phyloP scores from a whole-genome alignment of 306 rosid species.

The Castanea sativa region DNA sequence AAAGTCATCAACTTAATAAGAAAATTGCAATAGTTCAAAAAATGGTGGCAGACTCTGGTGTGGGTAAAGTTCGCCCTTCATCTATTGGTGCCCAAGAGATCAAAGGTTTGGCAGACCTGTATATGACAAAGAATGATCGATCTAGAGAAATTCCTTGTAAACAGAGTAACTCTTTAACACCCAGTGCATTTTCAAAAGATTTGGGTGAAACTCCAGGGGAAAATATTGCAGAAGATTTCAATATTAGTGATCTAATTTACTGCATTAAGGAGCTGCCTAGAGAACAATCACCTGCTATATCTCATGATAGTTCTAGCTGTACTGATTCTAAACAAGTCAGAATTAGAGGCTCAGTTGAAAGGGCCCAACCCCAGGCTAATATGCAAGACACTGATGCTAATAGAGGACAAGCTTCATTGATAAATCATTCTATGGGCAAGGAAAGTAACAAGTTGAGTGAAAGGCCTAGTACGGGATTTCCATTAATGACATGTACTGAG shows the following conservation, averaged over 20 bases:
- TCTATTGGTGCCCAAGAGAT: background rate
- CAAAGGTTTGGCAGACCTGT: background rate
- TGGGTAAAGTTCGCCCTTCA: background rate
- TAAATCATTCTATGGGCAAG: background rate
- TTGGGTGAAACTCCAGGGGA: background rate
- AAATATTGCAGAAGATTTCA: background rate
- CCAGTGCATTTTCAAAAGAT: background rate
- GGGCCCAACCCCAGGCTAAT: background rate
- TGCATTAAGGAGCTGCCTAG: conserved; percentile 4
- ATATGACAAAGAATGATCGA: background rate
- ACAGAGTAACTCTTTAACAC: background rate
- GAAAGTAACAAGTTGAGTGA: background rate
- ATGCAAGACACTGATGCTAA: background rate
- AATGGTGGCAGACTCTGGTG: background rate
- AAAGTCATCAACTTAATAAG: conserved; percentile 1
- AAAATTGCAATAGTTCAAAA: background rate
- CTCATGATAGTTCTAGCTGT: background rate
- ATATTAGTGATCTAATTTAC: background rate
- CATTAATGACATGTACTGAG: background rate
- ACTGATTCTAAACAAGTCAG: background rate
- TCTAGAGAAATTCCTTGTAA: background rate
- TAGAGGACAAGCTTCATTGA: background rate
- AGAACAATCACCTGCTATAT: background rate
- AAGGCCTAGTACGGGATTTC: background rate
- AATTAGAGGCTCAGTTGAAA: background rate